These are phyloP conservation scores for Lactuca sativa DNA, from an alignment of 129 eudicot species.

Conservation along the genomic window DNA sequence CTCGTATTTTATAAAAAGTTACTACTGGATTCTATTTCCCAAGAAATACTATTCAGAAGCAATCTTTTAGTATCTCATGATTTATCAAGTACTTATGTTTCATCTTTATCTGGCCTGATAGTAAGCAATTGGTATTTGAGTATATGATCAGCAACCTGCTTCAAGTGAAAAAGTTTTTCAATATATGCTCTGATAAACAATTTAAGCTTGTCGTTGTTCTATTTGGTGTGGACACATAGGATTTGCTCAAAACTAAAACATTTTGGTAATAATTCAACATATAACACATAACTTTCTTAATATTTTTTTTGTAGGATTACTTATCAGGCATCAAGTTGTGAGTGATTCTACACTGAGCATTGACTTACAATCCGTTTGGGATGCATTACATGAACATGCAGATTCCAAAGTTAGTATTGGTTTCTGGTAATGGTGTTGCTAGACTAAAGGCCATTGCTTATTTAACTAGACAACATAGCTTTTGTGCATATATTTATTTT, in stretches of 20 bases:
- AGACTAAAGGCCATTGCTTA: neutral
- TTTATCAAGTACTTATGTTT: slow-evolving; percentile 16
- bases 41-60: too few species aligned
- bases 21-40: too few species aligned
- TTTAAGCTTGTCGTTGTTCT: too few species aligned
- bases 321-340: too few species aligned
- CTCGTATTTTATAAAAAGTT: too few species aligned
- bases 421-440: slow-evolving; percentile 18
- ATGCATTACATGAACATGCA: slow-evolving; percentile 70
- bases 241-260: too few species aligned
- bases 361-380: too few species aligned
- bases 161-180: slow-evolving; percentile 91
- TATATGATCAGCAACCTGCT: slow-evolving; percentile 86
- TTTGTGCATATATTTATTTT: slow-evolving; percentile 77
- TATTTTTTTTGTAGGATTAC: too few species aligned
- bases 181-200: slow-evolving; percentile 80
- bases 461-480: neutral
- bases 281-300: too few species aligned
- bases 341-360: too few species aligned
- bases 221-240: too few species aligned
- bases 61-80: neutral
- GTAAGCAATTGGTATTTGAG: slow-evolving; percentile 77
- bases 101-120: slow-evolving; percentile 29
- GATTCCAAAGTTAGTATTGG: slow-evolving; percentile 76
- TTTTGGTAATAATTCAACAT: too few species aligned